A percentile compares a stretch with the other conserved stretches of the same genome.
Evolutionary conservation across 2,329 filamentous ascomycete species (phyloP).

Genomic region (Colletotrichum sp.): DNA sequence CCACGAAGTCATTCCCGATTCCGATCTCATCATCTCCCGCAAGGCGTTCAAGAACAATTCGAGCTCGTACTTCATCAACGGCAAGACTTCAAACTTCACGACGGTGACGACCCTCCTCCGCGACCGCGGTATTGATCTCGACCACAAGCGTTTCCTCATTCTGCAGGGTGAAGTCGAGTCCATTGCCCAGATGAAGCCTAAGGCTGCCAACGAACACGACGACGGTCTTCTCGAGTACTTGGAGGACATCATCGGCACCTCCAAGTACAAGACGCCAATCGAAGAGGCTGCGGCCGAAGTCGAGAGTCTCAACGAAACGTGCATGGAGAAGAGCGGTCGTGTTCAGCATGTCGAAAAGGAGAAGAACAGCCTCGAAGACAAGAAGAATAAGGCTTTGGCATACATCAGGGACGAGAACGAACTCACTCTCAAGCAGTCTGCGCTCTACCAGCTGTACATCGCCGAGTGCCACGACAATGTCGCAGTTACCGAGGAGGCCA

Average conservation of each 20-base stretch:
- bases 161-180: conserved; percentile 98
- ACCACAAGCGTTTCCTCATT: conserved; percentile 98
- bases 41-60: conserved; percentile 97
- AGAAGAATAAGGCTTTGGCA: conserved; percentile 92
- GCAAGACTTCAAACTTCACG: conserved; percentile 88
- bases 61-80: conserved; percentile 98
- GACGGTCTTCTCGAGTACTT: conserved; percentile 96
- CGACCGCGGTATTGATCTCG: conserved; percentile 89
- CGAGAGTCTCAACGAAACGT: conserved; percentile 92
- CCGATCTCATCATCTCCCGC: conserved; percentile 85
- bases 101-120: conserved; percentile 86
- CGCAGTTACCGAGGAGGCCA: conserved; percentile 85
- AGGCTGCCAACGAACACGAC: conserved; percentile 93
- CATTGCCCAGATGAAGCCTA: conserved; percentile 99
- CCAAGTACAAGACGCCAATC: conserved; percentile 96
- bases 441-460: conserved; percentile 91
- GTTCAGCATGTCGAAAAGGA: conserved; percentile 99
- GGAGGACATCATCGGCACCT: conserved; percentile 98
- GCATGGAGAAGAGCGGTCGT: conserved; percentile 90
- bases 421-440: conserved; percentile 84
- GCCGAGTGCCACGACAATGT: conserved; percentile 90
- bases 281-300: conserved; percentile 92
- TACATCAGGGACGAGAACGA: conserved; percentile 95
- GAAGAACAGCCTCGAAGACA: conserved; percentile 89
- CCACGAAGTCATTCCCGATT: conserved; percentile 80